A percentile compares a stretch with the other conserved stretches of the same genome.
phyloP scores from a whole-genome alignment of 768 basidiomycete species.

The Boletus rubropictus region DNA sequence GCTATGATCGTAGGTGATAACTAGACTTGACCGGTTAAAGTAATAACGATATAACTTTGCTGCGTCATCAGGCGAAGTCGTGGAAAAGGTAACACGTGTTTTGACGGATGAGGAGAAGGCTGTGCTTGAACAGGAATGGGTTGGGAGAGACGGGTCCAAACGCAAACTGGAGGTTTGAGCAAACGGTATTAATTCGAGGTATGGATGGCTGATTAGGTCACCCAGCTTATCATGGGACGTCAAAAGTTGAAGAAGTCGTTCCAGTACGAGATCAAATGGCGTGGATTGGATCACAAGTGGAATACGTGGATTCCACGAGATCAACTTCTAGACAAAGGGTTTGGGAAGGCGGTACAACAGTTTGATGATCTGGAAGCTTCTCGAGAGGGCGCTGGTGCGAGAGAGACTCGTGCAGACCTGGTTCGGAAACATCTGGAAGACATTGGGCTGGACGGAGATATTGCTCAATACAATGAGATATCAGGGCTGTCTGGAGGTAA shows the following conservation, averaged over 20 bases:
- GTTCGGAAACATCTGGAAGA: conserved; percentile 93
- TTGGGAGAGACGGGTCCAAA: conserved; percentile 85
- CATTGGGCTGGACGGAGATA: conserved; percentile 94
- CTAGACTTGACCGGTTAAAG: conserved; percentile 7
- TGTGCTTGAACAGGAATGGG: conserved; percentile 77
- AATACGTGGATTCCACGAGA: conserved; percentile 93
- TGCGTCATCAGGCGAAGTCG: conserved; percentile 59
- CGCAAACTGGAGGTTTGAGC: conserved; percentile 81
- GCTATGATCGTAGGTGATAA: conserved; percentile 76
- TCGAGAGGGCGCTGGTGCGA: conserved; percentile 86
- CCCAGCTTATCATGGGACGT: conserved; percentile 80
- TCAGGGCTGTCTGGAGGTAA: conserved; percentile 86
- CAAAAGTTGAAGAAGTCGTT: conserved; percentile 96
- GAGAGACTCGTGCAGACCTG: conserved; percentile 75
- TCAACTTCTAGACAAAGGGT: conserved; percentile 78
- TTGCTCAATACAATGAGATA: conserved; percentile 97
- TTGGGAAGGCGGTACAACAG: conserved; percentile 83
- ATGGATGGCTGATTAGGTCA: conserved; percentile 14
- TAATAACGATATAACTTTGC: conserved; percentile 7
- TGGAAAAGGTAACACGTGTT: conserved; percentile 89
- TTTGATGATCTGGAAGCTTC: conserved; percentile 97
- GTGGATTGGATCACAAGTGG: conserved; percentile 73
- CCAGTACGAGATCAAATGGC: conserved; percentile 91
- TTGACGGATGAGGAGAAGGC: conserved; percentile 82
- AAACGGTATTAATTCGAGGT: conserved; percentile 6